Percentiles rank a stretch among this genome's conserved stretches.
Conservation (phyloP, 2,329 filamentous ascomycete genomes). For the Epichloe hybrida region DNA sequence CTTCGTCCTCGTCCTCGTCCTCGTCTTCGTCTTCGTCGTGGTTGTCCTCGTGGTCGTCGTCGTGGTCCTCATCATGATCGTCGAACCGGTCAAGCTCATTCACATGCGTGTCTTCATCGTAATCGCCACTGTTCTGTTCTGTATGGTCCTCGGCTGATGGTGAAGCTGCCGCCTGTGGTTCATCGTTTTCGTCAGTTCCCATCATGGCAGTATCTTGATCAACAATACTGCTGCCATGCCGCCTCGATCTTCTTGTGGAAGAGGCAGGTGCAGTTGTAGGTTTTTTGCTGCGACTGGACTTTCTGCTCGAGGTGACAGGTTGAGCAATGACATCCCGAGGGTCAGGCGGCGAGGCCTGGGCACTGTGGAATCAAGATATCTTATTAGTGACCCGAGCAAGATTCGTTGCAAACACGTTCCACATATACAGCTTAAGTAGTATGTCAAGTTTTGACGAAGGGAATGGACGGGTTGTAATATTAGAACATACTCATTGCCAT, state of each 20-base stretch:
- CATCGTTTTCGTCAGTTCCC: slow-evolving; percentile 45
- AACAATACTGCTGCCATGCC: slow-evolving; percentile 33
- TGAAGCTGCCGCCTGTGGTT: slow-evolving; percentile 27
- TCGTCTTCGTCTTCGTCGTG: slow-evolving; percentile 21
- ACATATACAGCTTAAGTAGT: background rate
- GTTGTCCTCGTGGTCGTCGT: slow-evolving; percentile 14
- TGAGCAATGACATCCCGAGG: slow-evolving; percentile 43
- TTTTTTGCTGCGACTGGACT: slow-evolving; percentile 60
- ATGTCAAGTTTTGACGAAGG: background rate
- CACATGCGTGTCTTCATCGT: slow-evolving; percentile 14
- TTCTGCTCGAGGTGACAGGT: slow-evolving; percentile 55
- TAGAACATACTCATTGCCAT: slow-evolving; percentile 49
- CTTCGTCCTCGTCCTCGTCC: background rate
- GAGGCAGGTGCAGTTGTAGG: slow-evolving; percentile 30
- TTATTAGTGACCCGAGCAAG: slow-evolving; percentile 5
- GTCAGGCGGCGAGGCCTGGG: slow-evolving; percentile 40
- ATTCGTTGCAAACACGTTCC: background rate
- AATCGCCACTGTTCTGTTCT: slow-evolving; percentile 24
- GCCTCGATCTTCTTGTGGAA: slow-evolving; percentile 37
- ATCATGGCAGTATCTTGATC: slow-evolving; percentile 60
- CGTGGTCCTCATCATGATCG: slow-evolving; percentile 25
- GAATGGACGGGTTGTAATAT: too few species aligned
- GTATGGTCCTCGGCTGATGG: slow-evolving; percentile 21
- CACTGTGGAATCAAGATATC: slow-evolving; percentile 8
- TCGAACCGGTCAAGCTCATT: slow-evolving; percentile 23